phyloP scores from a whole-genome alignment of 805 yeast species.

The Lachancea sp. region DNA sequence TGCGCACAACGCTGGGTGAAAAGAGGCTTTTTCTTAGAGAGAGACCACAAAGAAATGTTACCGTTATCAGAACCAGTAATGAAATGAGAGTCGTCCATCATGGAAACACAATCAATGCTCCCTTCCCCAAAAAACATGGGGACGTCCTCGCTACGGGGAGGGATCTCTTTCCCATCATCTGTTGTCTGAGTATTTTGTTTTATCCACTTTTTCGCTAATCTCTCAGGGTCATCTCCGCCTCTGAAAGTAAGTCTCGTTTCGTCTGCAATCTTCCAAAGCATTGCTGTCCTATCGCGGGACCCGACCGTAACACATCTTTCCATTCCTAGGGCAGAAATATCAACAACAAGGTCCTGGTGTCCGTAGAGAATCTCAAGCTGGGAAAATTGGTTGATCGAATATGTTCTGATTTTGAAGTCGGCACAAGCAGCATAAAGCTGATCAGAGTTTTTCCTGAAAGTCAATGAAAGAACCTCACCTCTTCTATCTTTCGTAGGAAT shows the following conservation, averaged over 20 bases:
- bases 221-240: constrained; percentile 67
- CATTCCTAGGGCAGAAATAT: constrained; percentile 69
- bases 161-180: constrained; percentile 27
- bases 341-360: constrained; percentile 86
- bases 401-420: constrained; percentile 84
- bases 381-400: constrained; percentile 75
- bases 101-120: constrained; percentile 78
- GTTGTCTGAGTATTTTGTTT: constrained; percentile 28
- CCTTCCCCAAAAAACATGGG: constrained; percentile 63
- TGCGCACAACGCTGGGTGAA: constrained; percentile 67
- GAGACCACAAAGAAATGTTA: constrained; percentile 80
- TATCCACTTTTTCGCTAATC: constrained; percentile 34
- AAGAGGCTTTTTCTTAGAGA: constrained; percentile 83
- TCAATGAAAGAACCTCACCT: constrained; percentile 64
- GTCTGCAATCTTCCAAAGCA: constrained; percentile 95
- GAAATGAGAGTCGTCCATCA: constrained; percentile 89
- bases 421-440: constrained; percentile 90
- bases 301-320: constrained; percentile 97
- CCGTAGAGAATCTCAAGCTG: constrained; percentile 91
- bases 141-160: constrained; percentile 28
- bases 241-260: constrained; percentile 90
- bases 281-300: constrained; percentile 87
- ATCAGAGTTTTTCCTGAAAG: constrained; percentile 74
- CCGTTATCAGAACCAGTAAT: constrained; percentile 97
- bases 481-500: constrained; percentile 67